A percentile compares a stretch with the other conserved stretches of the same genome.
Conservation (phyloP, 2,329 filamentous ascomycete genomes). For the Fragosphaeria purpurea region DNA sequence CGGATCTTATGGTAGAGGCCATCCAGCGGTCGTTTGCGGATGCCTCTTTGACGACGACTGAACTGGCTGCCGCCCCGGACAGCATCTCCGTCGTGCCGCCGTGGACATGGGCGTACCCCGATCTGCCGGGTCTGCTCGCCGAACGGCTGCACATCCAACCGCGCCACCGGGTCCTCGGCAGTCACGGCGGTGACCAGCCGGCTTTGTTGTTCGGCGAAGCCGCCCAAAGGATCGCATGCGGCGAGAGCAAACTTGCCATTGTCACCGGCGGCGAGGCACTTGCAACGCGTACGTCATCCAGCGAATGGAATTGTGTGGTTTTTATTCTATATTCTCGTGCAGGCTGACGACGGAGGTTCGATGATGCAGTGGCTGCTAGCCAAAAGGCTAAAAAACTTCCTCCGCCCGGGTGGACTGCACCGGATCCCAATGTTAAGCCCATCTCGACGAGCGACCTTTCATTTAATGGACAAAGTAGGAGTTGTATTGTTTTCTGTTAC, state of each 20-base stretch:
- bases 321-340: no score
- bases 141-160: not conserved
- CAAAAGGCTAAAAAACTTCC: slow-evolving; percentile 3
- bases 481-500: no score
- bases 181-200: slow-evolving; percentile 9
- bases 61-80: not conserved
- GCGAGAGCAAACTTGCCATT: slow-evolving; percentile 6
- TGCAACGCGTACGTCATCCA: not conserved
- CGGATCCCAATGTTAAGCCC: slow-evolving; percentile 1
- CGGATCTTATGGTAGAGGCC: slow-evolving; percentile 5
- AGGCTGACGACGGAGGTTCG: no score
- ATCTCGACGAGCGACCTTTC: slow-evolving; percentile 4
- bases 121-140: slow-evolving; percentile 5
- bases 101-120: slow-evolving; percentile 7
- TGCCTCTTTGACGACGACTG: not conserved
- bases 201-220: slow-evolving; percentile 6
- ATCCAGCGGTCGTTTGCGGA: slow-evolving; percentile 2
- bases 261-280: slow-evolving; percentile 9
- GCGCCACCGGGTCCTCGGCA: not conserved
- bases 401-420: slow-evolving; percentile 5
- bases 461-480: slow-evolving; percentile 2
- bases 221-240: slow-evolving; percentile 1
- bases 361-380: slow-evolving; percentile 1
- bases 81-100: slow-evolving; percentile 8
- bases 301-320: not conserved